Evolutionary conservation across 805 yeast genomes (phyloP), one percentile per base, ranked within the genome.

Genomic region (Danielozyma ontarioensis): DNA sequence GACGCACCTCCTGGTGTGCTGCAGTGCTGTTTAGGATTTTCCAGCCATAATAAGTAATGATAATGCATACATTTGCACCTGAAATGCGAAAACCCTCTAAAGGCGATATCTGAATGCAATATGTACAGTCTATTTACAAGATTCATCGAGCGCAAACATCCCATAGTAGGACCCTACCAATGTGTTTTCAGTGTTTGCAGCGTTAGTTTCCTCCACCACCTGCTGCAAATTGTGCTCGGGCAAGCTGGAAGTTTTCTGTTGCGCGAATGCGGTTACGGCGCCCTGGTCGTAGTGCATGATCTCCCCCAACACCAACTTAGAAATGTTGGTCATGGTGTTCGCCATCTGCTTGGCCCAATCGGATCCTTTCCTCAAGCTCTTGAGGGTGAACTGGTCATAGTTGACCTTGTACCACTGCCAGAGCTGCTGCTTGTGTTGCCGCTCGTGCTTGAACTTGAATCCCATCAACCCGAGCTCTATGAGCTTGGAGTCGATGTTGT

Each of bases 391-490:
- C 21, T 55, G 54, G 29, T 71, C 72, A 47, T 67, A 78, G 44
- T 78, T 65, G 33, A 68, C 48, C 27, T 45, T 57, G 53, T 69
- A 79, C 86, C 87, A 81, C 3, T 64, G 55, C 76, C 79, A 78
- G 7, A 78, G 42, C 27, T 51, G 42, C 5, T 58, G 47, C 40
- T 57, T 59, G 44, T 49, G 39, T 31, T 53, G 30, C 43, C 39
- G 32, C 41, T 53, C 34, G 46, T 50, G 31, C 54, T 68, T 50
- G 59, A 64, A 48, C 57, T 64, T 42, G 70, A 55, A 33, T 10
- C 87, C 87, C 24, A 78, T 48, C n/a, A 81, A 53, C 0, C 74
- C 77, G 32, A 73, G 45, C 44, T 79, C 87, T 27, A 79, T 68
- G 46, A 73, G 51, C 18, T 62, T 64, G 6, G 72, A 61, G 42